Evolutionary conservation across 106 monocot genomes (phyloP).

Genomic region (Amphibolis antarctica): DNA sequence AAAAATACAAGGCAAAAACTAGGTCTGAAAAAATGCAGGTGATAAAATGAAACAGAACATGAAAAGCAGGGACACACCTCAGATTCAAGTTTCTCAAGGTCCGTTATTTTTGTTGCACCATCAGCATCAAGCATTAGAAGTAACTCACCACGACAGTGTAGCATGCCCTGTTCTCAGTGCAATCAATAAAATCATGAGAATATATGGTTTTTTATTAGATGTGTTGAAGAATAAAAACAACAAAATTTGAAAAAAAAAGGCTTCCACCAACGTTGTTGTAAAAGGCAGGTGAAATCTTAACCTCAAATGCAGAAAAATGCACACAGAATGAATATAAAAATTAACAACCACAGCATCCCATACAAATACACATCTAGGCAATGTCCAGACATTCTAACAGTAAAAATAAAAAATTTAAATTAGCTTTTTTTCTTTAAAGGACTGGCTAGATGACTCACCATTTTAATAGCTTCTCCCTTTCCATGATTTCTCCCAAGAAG

Average conservation of each 20-base stretch:
- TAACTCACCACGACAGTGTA: slow-evolving; percentile 89
- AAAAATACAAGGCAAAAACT: not conserved
- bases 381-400: not conserved
- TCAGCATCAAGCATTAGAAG: slow-evolving; percentile 99
- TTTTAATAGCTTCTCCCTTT: slow-evolving; percentile 97
- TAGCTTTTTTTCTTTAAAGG: not conserved
- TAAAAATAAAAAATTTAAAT: not conserved
- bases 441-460: slow-evolving; percentile 34
- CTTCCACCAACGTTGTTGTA: too few species aligned
- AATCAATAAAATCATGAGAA: not conserved
- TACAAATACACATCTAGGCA: too few species aligned
- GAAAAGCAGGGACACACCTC: slow-evolving; percentile 35
- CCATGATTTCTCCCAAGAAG: slow-evolving; percentile 91
- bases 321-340: too few species aligned
- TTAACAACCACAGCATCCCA: too few species aligned
- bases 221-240: not conserved
- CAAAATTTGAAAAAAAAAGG: too few species aligned
- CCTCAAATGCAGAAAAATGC: too few species aligned
- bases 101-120: slow-evolving; percentile 93
- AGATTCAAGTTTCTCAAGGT: slow-evolving; percentile 85
- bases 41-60: not conserved
- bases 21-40: not conserved
- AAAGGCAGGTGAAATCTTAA: too few species aligned
- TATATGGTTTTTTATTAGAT: not conserved
- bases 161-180: slow-evolving; percentile 66